Conservation (phyloP, 805 yeast species). For the Candida krabiensis region DNA sequence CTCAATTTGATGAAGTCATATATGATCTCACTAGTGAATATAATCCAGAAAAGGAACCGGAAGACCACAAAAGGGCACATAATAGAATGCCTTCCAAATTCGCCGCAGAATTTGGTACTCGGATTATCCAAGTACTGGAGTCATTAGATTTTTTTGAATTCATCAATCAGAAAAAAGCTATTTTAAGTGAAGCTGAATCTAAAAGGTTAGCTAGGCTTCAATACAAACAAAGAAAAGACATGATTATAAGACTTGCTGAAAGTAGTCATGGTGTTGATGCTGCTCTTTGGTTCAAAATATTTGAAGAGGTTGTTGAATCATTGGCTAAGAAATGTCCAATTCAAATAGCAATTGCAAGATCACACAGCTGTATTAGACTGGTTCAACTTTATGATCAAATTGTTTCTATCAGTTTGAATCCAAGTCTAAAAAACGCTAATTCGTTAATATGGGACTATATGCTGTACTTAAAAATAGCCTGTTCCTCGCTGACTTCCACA, state of each 20-base stretch:
- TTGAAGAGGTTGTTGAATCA: constrained; percentile 69
- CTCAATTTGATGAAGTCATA: constrained; percentile 85
- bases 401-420: constrained; percentile 51
- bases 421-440: constrained; percentile 19
- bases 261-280: constrained; percentile 94
- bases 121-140: constrained; percentile 76
- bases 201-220: constrained; percentile 65
- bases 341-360: constrained; percentile 89
- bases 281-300: constrained; percentile 91
- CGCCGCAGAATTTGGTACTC: constrained; percentile 75
- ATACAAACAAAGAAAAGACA: constrained; percentile 56
- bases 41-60: constrained; percentile 7
- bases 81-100: constrained; percentile 64
- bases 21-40: constrained; percentile 41
- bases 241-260: constrained; percentile 77
- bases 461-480: constrained; percentile 83
- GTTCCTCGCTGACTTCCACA: constrained; percentile 87
- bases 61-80: constrained; percentile 36
- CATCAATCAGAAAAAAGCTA: constrained; percentile 49
- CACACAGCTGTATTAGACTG: constrained; percentile 83
- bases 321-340: constrained; percentile 85
- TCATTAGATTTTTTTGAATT: constrained; percentile 65
- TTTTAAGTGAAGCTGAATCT: constrained; percentile 74
- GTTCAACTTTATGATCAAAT: constrained; percentile 81
- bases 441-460: constrained; percentile 44